Conservation (phyloP, 2,329 filamentous ascomycete genomes). For the Aspergillus texensis region DNA sequence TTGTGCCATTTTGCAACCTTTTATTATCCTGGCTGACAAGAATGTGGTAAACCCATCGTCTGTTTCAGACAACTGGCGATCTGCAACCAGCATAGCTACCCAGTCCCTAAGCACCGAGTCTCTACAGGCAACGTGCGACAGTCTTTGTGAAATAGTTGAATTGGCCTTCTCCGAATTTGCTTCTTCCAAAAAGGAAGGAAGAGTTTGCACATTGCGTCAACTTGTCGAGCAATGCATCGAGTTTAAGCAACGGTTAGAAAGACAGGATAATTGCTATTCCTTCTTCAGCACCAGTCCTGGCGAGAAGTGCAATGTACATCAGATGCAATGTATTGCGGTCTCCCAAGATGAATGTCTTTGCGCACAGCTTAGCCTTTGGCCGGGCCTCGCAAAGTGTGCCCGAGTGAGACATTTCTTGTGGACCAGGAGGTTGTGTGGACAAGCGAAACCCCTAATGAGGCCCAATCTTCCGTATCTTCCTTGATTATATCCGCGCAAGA, state of each 20-base stretch:
- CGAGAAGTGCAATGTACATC: conserved; percentile 1
- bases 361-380: conserved; percentile 18
- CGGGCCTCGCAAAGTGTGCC: conserved; percentile 13
- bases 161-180: neutral
- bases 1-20: no score
- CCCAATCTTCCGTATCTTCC: neutral
- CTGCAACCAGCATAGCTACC: conserved; percentile 19
- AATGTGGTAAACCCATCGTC: conserved; percentile 12
- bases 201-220: neutral
- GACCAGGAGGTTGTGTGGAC: neutral
- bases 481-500: neutral
- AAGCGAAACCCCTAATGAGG: neutral
- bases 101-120: neutral
- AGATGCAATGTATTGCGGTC: conserved; percentile 9
- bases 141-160: conserved; percentile 5
- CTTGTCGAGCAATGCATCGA: conserved; percentile 17
- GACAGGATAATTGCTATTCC: conserved; percentile 18
- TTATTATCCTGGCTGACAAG: neutral
- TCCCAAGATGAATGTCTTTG: neutral
- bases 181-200: neutral
- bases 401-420: neutral
- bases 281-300: conserved; percentile 16
- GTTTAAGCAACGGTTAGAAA: conserved; percentile 24
- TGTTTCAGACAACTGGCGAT: conserved; percentile 23
- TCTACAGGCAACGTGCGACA: neutral